Percentiles rank a stretch among this genome's conserved stretches.
phyloP scores from a whole-genome alignment of 140 eudicot species.

The Cichorium intybus region DNA sequence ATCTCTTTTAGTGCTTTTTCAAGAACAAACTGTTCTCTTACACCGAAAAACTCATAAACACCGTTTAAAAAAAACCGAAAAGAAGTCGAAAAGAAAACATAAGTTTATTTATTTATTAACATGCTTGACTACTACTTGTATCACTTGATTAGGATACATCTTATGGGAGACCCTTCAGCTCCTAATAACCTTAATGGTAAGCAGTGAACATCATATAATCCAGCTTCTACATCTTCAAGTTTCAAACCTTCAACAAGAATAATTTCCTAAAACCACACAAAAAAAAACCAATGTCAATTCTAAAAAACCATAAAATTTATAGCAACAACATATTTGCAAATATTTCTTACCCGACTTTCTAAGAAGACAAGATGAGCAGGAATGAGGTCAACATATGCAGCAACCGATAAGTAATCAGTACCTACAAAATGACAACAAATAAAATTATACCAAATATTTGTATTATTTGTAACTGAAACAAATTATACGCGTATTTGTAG shows the following conservation, averaged over 20 bases:
- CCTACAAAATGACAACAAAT: constrained; percentile 41
- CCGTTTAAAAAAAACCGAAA: not conserved
- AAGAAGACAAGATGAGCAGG: constrained; percentile 89
- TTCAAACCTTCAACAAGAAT: constrained; percentile 60
- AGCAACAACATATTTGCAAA: not conserved
- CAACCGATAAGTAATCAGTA: constrained; percentile 78
- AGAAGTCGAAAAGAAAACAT: not conserved
- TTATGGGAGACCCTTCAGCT: constrained; percentile 62
- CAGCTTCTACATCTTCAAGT: constrained; percentile 37
- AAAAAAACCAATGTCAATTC: constrained; percentile 1
- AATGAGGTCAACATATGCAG: constrained; percentile 67
- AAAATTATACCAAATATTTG: no score
- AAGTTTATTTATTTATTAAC: not conserved
- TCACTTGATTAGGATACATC: constrained; percentile 59
- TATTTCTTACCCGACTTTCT: constrained; percentile 54
- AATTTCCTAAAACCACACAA: constrained; percentile 35
- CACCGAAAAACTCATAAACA: not conserved
- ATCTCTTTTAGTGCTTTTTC: not conserved
- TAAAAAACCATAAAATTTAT: not conserved
- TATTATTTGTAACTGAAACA: no score
- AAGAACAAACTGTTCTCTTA: not conserved
- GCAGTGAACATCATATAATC: constrained; percentile 51
- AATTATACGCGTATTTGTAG: constrained; percentile 3
- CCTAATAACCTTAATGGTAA: constrained; percentile 54
- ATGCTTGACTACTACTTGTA: constrained; percentile 1